Conservation (phyloP, 805 yeast genomes). For the Schwanniomyces vanrijiae region DNA sequence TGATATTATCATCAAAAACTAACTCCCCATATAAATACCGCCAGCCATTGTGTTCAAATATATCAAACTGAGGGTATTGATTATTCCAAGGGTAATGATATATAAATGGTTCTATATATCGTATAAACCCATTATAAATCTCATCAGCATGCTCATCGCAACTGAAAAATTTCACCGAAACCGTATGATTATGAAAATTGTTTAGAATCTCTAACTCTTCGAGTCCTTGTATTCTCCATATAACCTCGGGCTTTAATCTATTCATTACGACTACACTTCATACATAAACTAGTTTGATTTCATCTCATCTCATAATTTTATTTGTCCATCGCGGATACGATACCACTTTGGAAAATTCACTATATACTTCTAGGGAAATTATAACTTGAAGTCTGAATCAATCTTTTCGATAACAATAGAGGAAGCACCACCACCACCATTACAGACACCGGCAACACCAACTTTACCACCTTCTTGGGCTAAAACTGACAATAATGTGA, state of each 20-base stretch:
- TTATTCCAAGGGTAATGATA: conserved; percentile 20
- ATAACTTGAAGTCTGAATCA: conserved; percentile 37
- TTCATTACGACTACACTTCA: background rate
- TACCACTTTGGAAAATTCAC: background rate
- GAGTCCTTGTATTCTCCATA: conserved; percentile 12
- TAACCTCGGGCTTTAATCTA: conserved; percentile 4
- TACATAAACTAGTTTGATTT: background rate
- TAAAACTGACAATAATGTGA: conserved; percentile 79
- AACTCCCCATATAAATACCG: conserved; percentile 39
- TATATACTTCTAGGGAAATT: conserved; percentile 7
- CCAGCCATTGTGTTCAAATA: conserved; percentile 8
- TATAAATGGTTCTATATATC: conserved; percentile 18
- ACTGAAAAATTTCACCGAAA: conserved; percentile 8
- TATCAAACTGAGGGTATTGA: conserved; percentile 3
- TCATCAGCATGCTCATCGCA: conserved; percentile 1
- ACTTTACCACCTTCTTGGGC: conserved; percentile 75
- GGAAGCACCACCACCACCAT: conserved; percentile 99
- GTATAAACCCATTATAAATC: conserved; percentile 2
- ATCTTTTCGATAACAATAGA: conserved; percentile 82
- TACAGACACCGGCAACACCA: conserved; percentile 96
- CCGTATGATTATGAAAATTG: conserved; percentile 6
- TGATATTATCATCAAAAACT: conserved; percentile 42
- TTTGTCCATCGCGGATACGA: background rate
- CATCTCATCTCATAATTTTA: background rate
- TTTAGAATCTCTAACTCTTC: conserved; percentile 5